These are phyloP conservation scores for Mycena leptocephala DNA, from an alignment of 768 basidiomycete genomes.

Conservation along the genomic window DNA sequence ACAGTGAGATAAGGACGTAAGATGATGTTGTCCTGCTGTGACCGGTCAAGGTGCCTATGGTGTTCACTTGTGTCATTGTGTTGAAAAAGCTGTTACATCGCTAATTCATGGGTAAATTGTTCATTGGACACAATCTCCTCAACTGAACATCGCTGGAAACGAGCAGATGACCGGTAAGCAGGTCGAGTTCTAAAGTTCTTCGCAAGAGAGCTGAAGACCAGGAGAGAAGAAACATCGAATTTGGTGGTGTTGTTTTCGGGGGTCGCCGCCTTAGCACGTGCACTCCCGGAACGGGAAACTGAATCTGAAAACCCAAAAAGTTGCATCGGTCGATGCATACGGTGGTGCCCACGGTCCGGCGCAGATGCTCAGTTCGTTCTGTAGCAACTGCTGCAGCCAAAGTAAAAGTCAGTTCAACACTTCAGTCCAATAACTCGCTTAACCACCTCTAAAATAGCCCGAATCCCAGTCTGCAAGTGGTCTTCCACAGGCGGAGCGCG, in stretches of 20 bases:
- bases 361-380: constrained; percentile 40
- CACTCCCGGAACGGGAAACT: not conserved
- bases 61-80: too few relatives aligned
- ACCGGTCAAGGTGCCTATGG: too few relatives aligned
- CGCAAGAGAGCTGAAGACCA: too few relatives aligned
- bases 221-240: too few relatives aligned
- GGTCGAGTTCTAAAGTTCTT: too few relatives aligned
- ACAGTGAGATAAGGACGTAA: too few relatives aligned
- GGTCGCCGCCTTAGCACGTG: not conserved
- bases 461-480: not conserved
- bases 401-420: not conserved
- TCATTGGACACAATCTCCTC: too few relatives aligned
- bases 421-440: not conserved
- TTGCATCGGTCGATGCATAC: constrained; percentile 20
- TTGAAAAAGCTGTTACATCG: too few relatives aligned
- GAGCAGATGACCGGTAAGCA: too few relatives aligned
- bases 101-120: too few relatives aligned
- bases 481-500: constrained; percentile 11
- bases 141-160: too few relatives aligned
- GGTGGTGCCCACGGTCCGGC: constrained; percentile 29
- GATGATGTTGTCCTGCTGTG: too few relatives aligned
- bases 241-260: not conserved
- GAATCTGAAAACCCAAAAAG: not conserved
- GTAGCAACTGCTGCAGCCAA: constrained; percentile 38
- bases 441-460: not conserved